Conservation (phyloP, 139 green algal species). For the Micromonas commoda region DNA sequence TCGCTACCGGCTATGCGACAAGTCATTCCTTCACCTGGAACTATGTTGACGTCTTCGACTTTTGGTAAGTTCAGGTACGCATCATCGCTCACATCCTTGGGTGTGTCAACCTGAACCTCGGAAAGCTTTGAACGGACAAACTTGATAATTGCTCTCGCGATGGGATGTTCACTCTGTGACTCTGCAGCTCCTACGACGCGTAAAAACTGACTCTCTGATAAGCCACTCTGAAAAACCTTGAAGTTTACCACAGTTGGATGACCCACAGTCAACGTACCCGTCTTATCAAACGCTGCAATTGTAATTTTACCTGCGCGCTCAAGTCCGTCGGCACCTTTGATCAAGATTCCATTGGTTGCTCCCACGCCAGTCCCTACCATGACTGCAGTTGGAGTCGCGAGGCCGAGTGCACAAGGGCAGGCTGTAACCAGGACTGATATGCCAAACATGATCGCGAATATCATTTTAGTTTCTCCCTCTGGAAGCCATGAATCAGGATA, state of each 20-base stretch:
- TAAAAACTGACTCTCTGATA: neutral
- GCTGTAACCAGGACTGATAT: conserved; percentile 89
- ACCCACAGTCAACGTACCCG: conserved; percentile 80
- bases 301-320: conserved; percentile 61
- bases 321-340: conserved; percentile 74
- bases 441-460: conserved; percentile 47
- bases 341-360: conserved; percentile 70
- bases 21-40: conserved; percentile 34
- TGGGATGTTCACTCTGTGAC: conserved; percentile 23
- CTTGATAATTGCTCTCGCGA: conserved; percentile 12
- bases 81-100: neutral
- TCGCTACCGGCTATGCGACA: conserved; percentile 28
- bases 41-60: neutral
- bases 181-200: conserved; percentile 12
- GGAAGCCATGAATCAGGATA: conserved; percentile 69
- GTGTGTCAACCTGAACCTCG: neutral
- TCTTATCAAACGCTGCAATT: conserved; percentile 93
- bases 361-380: conserved; percentile 77
- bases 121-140: neutral
- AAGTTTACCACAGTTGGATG: conserved; percentile 50
- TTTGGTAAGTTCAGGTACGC: neutral
- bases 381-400: conserved; percentile 85
- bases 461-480: conserved; percentile 25
- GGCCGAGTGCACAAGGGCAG: conserved; percentile 86
- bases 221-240: neutral